These are phyloP conservation scores for Scytalidium sp. DNA, from an alignment of 2,329 filamentous ascomycete species.

Conservation along the genomic window DNA sequence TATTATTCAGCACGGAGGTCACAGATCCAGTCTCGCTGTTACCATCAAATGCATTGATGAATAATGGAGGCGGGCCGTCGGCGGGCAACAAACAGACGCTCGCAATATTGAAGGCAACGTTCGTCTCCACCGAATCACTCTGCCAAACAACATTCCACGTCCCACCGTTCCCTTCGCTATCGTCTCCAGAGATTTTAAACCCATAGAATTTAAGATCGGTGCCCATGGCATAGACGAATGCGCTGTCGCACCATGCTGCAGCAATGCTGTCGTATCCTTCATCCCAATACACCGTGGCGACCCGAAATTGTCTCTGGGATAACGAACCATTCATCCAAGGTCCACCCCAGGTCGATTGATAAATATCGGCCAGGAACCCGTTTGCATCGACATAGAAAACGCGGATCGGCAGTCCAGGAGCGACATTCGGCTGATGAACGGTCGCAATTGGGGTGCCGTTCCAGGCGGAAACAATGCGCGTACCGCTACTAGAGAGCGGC, in stretches of 20 bases:
- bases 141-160: background rate
- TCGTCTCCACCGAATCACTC: background rate
- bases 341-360: background rate
- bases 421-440: background rate
- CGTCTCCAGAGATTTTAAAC: background rate
- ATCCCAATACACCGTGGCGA: background rate
- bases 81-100: background rate
- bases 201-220: background rate
- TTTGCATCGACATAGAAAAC: conserved; percentile 4
- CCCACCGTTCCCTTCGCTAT: background rate
- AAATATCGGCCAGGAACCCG: conserved; percentile 3
- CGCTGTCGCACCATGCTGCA: background rate
- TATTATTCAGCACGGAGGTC: background rate
- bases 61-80: background rate
- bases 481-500: background rate
- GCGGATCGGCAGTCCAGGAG: background rate
- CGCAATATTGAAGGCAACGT: background rate
- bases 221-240: background rate
- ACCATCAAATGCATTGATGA: conserved; percentile 1
- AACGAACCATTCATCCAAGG: conserved; percentile 2
- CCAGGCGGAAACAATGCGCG: background rate
- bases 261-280: background rate
- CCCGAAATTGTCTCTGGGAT: background rate
- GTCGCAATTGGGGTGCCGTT: conserved; percentile 3
- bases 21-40: background rate